Evolutionary conservation across 495 filamentous ascomycete species (phyloP), one percentile per base, ranked within the genome.

Genomic region (Neurospora intermedia): DNA sequence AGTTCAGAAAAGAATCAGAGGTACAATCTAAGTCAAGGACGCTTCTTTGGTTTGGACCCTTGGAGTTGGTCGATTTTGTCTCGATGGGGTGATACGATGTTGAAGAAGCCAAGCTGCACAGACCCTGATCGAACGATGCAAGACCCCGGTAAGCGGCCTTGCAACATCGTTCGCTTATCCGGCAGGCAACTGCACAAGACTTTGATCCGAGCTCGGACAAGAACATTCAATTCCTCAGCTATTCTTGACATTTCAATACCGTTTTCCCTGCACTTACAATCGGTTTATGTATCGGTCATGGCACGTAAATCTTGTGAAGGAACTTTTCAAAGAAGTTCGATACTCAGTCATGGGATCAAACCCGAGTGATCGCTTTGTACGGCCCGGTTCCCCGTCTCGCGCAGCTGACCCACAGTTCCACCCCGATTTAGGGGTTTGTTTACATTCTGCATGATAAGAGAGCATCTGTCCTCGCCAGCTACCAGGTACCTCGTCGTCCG

Each of bases 11-110:
- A 62, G 27, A 62, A 62, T 16, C 4, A 35, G 27, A 66, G 27
- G 15, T 35, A 66, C 6, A 35, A 9, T 6, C 27, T 8, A 62
- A 16, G 31, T 15, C 23, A 15, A 16, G 13, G 15, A 16, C 27
- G 27, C 15, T 66, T 62, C 54, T 31, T 31, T 35, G 6, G 27
- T 66, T 27, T 66, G 54, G 54, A 66, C 54, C 27, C 54, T 66
- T 27, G 15, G 54, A 66, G 54, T 66, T 66, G 54, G 54, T 66
- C 15, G 54, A 66, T 66, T 16, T 15, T 38, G 31, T 66, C 45
- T 69, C 59, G 69, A 77, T 78, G 73, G 77, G 70, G 74, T 80
- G 77, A 80, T 80, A 77, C 75, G 78, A 73, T 73, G 48, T 75
- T 78, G 72, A 76, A 80, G 74, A 76, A 66, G 77, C 73, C 72